Conservation (phyloP, 108 stramenopile genomes). For the Fragilaria crotonensis region DNA sequence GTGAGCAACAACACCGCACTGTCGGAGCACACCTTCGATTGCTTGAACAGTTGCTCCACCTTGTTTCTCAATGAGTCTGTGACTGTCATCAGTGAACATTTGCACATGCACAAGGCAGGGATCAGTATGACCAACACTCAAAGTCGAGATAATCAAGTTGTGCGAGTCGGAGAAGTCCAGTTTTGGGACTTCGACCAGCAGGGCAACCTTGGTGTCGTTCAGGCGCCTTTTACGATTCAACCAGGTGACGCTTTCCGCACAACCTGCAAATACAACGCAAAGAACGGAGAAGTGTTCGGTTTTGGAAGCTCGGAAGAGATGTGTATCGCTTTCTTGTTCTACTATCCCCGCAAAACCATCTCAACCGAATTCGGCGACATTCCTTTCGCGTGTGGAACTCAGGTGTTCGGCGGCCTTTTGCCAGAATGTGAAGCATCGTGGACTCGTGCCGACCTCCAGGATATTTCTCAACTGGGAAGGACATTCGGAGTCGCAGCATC, state of each 20-base stretch:
- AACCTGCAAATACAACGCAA: constrained; percentile 33
- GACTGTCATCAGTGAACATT: constrained; percentile 3
- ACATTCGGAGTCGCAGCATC: background rate
- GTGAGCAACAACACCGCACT: constrained; percentile 15
- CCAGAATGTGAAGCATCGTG: background rate
- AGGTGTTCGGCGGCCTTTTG: background rate
- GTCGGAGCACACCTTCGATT: constrained; percentile 31
- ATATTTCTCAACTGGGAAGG: background rate
- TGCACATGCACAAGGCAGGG: constrained; percentile 53
- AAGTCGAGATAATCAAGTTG: constrained; percentile 28
- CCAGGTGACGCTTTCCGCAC: constrained; percentile 44
- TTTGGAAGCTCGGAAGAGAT: constrained; percentile 40
- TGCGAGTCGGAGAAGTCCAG: constrained; percentile 24
- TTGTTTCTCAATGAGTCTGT: constrained; percentile 5
- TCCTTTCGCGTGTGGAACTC: background rate
- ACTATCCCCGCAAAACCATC: constrained; percentile 20
- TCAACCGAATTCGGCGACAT: background rate
- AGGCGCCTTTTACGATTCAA: constrained; percentile 26
- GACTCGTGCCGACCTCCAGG: background rate
- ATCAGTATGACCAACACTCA: constrained; percentile 26
- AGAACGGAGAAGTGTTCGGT: constrained; percentile 16
- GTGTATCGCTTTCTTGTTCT: constrained; percentile 51
- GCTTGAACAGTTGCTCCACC: constrained; percentile 31
- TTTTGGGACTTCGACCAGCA: constrained; percentile 43
- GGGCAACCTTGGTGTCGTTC: constrained; percentile 21